Base-by-base conservation (phyloP, 2,329 filamentous ascomycete species). In the Nigrospora oryzae region DNA sequence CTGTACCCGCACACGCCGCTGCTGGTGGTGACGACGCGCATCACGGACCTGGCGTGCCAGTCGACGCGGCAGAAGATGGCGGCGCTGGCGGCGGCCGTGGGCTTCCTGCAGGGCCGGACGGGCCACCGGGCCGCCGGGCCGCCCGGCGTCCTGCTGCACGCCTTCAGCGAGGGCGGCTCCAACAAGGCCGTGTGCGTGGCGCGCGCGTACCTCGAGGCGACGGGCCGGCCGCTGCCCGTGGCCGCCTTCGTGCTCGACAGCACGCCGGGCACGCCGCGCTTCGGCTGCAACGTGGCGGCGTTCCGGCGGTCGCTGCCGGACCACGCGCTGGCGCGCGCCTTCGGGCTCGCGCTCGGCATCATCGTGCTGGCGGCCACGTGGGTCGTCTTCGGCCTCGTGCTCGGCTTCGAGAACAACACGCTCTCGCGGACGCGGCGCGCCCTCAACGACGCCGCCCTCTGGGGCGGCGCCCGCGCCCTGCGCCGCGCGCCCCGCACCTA, bases 151-250 rank as follows among this genome's bases (percentile, higher is more conserved):
- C 62, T 69, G 30, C 49, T 74, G 10, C 71, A 75, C 54, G 57
- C 68, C 45, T 75, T 75, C 57, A 74, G 70, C 17, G 73, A 75
- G 47, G 72, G 71, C 23, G 73, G 73, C 14, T 56, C 64, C 16
- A 61, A 64, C 41, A 65, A 65, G 6, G 57, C 62, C 4, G 57
- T 56, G 5, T 55, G 63, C 23, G 48, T 75, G 7, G 63, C 71
- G 2, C 49, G 54, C 14, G 50, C 57, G 11, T 74, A 70, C 52
- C 61, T 42, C 11, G 13, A 34, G 10, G 15, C 52, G 2, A 67
- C 59, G 1, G 61, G 61, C 0, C 46, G 48, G 2, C 47, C 61
- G 5, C 45, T 74, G 5, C 67, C 66, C 3, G 47, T 69, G 1
- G 44, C 32, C 5, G 64, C 62, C 1, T 62, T 68, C 48, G 49